Conservation (phyloP, 1,284 basidiomycete genomes). For the Polyporus tsugae region DNA sequence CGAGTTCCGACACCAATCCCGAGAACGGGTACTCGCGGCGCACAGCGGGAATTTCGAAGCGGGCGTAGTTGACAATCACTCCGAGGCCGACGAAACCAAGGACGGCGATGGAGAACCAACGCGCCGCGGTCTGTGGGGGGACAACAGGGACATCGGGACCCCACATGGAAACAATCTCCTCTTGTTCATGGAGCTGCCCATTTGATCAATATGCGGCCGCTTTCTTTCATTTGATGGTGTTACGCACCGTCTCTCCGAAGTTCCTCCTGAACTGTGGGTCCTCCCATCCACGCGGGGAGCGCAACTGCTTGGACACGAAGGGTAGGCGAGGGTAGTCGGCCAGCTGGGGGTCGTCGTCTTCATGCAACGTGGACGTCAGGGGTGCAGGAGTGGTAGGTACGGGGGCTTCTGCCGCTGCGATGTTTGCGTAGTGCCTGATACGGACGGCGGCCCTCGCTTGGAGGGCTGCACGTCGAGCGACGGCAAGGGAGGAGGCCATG, state of each 20-base stretch:
- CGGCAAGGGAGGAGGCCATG: slow-evolving; percentile 40
- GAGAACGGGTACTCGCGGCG: slow-evolving; percentile 77
- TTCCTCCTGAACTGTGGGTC: slow-evolving; percentile 86
- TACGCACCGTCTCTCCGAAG: slow-evolving; percentile 81
- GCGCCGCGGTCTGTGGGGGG: slow-evolving; percentile 62
- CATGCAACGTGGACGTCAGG: slow-evolving; percentile 23
- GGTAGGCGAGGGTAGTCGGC: slow-evolving; percentile 84
- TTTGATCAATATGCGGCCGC: background rate
- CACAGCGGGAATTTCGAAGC: slow-evolving; percentile 68
- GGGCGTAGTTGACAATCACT: slow-evolving; percentile 58
- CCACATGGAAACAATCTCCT: slow-evolving; percentile 90
- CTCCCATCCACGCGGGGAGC: slow-evolving; percentile 82
- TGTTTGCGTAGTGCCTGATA: slow-evolving; percentile 37
- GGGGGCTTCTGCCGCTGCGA: slow-evolving; percentile 23
- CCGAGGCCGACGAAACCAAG: slow-evolving; percentile 68
- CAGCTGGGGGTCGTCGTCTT: slow-evolving; percentile 70
- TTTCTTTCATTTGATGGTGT: background rate
- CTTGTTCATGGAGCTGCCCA: slow-evolving; percentile 76
- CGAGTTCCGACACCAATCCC: slow-evolving; percentile 77
- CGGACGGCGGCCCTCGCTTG: slow-evolving; percentile 31
- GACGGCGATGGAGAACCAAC: slow-evolving; percentile 68
- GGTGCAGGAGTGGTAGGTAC: slow-evolving; percentile 24
- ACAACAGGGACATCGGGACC: slow-evolving; percentile 79
- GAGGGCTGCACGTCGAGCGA: slow-evolving; percentile 37
- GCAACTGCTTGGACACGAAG: slow-evolving; percentile 70